Evolutionary conservation across 2,329 filamentous ascomycete species (phyloP).

Genomic region (Diplodia seriata): DNA sequence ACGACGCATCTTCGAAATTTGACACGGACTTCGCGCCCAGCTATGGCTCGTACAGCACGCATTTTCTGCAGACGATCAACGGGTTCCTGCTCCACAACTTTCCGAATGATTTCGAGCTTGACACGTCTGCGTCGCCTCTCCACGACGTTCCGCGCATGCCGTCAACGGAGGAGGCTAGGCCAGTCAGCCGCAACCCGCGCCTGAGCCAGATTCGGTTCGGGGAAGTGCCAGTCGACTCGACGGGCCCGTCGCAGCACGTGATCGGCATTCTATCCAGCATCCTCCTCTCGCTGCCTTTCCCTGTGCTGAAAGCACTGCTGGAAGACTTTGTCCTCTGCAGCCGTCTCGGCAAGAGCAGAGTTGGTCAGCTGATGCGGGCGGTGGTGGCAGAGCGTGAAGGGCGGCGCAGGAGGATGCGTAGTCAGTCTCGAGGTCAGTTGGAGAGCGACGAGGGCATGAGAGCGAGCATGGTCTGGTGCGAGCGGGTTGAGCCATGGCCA

Average conservation of each 20-base stretch:
- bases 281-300: slow-evolving; percentile 73
- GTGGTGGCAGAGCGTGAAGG: slow-evolving; percentile 54
- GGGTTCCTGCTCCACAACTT: slow-evolving; percentile 68
- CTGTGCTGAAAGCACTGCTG: slow-evolving; percentile 69
- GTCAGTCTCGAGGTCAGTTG: slow-evolving; percentile 23
- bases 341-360: slow-evolving; percentile 49
- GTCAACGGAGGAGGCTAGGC: slow-evolving; percentile 44
- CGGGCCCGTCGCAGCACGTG: slow-evolving; percentile 47
- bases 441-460: slow-evolving; percentile 37
- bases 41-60: slow-evolving; percentile 63
- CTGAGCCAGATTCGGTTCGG: slow-evolving; percentile 74
- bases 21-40: slow-evolving; percentile 35
- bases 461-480: slow-evolving; percentile 45
- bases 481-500: slow-evolving; percentile 47
- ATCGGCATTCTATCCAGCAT: slow-evolving; percentile 68
- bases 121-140: slow-evolving; percentile 57
- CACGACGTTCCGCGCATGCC: slow-evolving; percentile 58
- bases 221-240: slow-evolving; percentile 62
- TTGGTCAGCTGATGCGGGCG: slow-evolving; percentile 51
- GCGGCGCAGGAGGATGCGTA: slow-evolving; percentile 45
- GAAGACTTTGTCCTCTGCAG: slow-evolving; percentile 65
- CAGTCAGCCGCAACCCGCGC: slow-evolving; percentile 57
- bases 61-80: slow-evolving; percentile 62
- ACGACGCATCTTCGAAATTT: slow-evolving; percentile 37
- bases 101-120: slow-evolving; percentile 65